Evolutionary conservation across 305 asterid genomes (phyloP), one percentile per base, ranked within the genome.

Genomic region (Solanum hybrid): DNA sequence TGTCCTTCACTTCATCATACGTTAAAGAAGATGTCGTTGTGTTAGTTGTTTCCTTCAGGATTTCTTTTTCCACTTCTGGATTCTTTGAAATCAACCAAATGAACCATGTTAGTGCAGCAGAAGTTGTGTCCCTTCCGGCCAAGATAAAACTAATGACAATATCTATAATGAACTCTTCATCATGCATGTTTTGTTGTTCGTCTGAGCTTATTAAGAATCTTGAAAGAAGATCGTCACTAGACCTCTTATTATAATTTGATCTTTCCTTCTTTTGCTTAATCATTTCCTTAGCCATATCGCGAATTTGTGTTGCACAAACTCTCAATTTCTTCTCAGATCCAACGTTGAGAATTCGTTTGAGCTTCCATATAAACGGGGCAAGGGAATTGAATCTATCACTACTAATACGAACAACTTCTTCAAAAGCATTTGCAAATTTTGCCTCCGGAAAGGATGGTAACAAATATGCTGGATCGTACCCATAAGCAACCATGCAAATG

Each of bases 61-160:
- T 90, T 74, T 89, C 91, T 3, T 24, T 57, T 86, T 94, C 96
- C 5, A 91, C 95, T 8, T 75, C 86, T 16, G 94, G 96, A 11
- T 93, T 51, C 3, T 87, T 28, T 4, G 76, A 88, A 10, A 94
- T 14, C 80, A 93, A 61, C 95, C 95, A 95, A 90, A 95, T 95
- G 16, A 94, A 95, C 98, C 98, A 96, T 10, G 97, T 94, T 88
- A 96, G 36, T 18, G 98, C 95, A 0, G 97, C 95, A 8, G 97
- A 94, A 1, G 96, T 89, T 0, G 96, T 92, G 91, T 94, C 97
- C 10, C 95, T 92, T 1, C 97, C 97, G 0, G 97, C 97, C 16
- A 94, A 22, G 18, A 93, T 93, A 89, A 95, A 95, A 85, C 95
- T 93, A 57, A 94, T 92, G 5, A 94, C 92, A 33, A 95, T 94